Evolutionary conservation across 345 rosid genomes (phyloP).

Genomic region (Pistacia atlantica): DNA sequence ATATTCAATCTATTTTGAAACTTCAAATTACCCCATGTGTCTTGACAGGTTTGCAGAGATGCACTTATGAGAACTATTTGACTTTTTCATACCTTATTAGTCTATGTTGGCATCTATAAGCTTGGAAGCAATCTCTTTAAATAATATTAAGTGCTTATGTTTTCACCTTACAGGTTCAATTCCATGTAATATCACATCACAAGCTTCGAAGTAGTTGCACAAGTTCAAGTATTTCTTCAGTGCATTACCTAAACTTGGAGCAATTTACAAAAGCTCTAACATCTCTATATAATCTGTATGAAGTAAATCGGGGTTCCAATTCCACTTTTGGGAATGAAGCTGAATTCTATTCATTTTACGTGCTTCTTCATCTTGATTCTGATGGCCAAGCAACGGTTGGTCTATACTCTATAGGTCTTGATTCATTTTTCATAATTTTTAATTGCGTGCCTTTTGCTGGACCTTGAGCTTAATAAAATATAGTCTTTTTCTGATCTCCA

Average conservation of each 20-base stretch:
- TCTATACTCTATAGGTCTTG: constrained; percentile 27
- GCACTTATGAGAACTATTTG: background rate
- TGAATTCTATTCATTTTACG: constrained; percentile 74
- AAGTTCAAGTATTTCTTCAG: constrained; percentile 47
- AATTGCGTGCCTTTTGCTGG: background rate
- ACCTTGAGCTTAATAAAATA: constrained; percentile 16
- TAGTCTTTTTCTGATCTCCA: constrained; percentile 33
- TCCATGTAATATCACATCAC: constrained; percentile 76
- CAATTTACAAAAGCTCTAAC: constrained; percentile 77
- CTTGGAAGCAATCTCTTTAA: background rate
- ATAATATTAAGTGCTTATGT: constrained; percentile 1
- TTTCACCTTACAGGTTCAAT: constrained; percentile 60
- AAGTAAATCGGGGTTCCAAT: constrained; percentile 50
- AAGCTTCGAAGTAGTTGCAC: constrained; percentile 53
- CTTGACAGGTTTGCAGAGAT: background rate
- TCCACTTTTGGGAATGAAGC: constrained; percentile 56
- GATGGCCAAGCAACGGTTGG: constrained; percentile 57
- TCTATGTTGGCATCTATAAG: background rate
- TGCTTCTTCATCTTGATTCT: constrained; percentile 79
- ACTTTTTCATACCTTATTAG: background rate
- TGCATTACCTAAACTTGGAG: constrained; percentile 85
- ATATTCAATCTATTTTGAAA: background rate
- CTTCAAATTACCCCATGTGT: background rate
- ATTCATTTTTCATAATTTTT: background rate
- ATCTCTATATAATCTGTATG: constrained; percentile 76